Conservation (phyloP, 768 basidiomycete genomes). For the Pholiota conissans region DNA sequence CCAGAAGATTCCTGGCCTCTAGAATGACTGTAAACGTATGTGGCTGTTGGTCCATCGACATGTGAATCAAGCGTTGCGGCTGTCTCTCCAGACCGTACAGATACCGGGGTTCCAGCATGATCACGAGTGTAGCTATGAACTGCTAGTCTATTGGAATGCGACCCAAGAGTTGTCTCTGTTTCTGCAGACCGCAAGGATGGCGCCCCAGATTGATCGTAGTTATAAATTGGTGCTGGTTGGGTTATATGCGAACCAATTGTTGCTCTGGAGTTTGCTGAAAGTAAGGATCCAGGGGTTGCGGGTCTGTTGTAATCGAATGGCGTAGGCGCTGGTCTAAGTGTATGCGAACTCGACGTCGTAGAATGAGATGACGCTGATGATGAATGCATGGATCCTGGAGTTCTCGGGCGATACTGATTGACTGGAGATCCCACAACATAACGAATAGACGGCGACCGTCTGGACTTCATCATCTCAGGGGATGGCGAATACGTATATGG, state of each 20-base stretch:
- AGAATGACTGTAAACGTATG: conserved; percentile 1
- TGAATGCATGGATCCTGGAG: conserved; percentile 9
- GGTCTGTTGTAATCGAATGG: background rate
- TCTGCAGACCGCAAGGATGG: background rate
- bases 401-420: conserved; percentile 13
- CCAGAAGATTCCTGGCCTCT: background rate
- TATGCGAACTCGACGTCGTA: background rate
- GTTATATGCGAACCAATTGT: background rate
- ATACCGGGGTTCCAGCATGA: background rate
- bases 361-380: background rate
- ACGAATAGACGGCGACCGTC: conserved; percentile 5
- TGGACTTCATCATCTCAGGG: background rate
- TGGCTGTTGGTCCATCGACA: background rate
- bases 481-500: conserved; percentile 10
- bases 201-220: background rate
- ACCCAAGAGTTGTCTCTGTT: background rate
- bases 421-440: conserved; percentile 1
- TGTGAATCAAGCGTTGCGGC: background rate
- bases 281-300: background rate
- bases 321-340: background rate
- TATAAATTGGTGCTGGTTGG: background rate
- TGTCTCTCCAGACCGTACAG: background rate
- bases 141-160: background rate
- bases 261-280: background rate
- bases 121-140: background rate